phyloP scores from a whole-genome alignment of 2,329 filamentous ascomycete genomes.

The Paraconiothyrium sp. region DNA sequence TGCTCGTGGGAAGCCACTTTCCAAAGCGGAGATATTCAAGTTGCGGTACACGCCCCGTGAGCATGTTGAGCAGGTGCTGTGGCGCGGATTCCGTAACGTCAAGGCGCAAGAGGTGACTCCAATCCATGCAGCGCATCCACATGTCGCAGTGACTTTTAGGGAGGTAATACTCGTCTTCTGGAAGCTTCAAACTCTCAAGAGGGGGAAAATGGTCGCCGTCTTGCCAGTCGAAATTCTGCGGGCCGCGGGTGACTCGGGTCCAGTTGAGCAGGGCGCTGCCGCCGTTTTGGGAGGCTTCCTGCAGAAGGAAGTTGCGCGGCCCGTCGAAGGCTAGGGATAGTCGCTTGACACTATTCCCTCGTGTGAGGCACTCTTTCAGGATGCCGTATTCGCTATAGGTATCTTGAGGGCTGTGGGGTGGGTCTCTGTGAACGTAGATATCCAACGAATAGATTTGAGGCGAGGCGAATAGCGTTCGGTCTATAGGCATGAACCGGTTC shows the following conservation, averaged over 20 bases:
- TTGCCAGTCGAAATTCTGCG: not conserved
- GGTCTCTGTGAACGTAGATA: not conserved
- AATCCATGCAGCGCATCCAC: no score
- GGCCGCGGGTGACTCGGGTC: not conserved
- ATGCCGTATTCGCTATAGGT: not conserved
- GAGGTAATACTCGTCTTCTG: not conserved
- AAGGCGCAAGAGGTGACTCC: no score
- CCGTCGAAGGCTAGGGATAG: not conserved
- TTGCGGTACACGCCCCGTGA: no score
- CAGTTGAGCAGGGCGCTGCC: not conserved
- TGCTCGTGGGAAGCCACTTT: no score
- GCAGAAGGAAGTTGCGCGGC: not conserved
- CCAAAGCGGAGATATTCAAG: no score
- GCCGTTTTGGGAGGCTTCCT: not conserved
- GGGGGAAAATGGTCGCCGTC: not conserved
- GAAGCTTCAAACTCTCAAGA: no score
- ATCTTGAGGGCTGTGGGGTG: not conserved
- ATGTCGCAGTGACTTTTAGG: no score
- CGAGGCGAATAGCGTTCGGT: not conserved
- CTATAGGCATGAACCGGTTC: not conserved
- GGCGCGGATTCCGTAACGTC: no score
- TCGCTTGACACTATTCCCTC: not conserved
- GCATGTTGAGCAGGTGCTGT: no score
- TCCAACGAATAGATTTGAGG: not conserved
- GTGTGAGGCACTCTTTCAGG: not conserved